Base-by-base conservation (phyloP, 1,284 basidiomycete genomes). In the Tremellales sp. region DNA sequence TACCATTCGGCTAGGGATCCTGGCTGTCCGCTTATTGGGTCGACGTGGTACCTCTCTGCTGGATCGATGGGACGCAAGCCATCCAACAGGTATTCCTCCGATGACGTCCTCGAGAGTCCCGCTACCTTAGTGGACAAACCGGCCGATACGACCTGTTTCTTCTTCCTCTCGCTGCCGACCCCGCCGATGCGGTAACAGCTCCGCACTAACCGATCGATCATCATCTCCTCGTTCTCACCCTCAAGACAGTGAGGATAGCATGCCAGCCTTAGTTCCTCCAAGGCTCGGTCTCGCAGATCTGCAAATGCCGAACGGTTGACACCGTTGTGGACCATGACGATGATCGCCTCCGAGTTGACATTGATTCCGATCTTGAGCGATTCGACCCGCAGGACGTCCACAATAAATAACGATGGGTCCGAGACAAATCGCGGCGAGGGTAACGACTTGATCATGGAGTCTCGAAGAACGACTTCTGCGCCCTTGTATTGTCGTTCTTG, bases 371-470 rank as follows among this genome's bases (percentile, higher is more conserved):
- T 45, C 22, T 51, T 54, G 4, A 69, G 47, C 14, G 40, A 41
- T n/a, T 58, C 61, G 16, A 48, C 48, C 1, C 55, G 38, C 19
- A 67, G 48, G 0, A 69, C 43, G 41, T 69, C 65, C 13, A 68
- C 35, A 4, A 48, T 60, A 6, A 52, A 43, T 1, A 65, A 48
- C 0, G 65, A 62, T 1, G 53, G 56, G 31, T 68, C 65, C 21
- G 44, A 4, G 14, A 37, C 16, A 47, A 42, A 54, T 8, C 19
- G 24, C 4, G 41, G 18, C 0, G 46, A 39, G 0, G 61, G 46
- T 9, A 53, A 28, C 2, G 65, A 56, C 45, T 70, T 70, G 41
- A 68, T 47, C 66, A 68, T 66, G 0, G 65, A 66, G 10, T 58
- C 52, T 2, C 67, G 58, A 1, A 70, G 53, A 2, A 66, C 27